Evolutionary conservation across 2,329 filamentous ascomycete species (phyloP).

Genomic region (Fusarium sambucinum): DNA sequence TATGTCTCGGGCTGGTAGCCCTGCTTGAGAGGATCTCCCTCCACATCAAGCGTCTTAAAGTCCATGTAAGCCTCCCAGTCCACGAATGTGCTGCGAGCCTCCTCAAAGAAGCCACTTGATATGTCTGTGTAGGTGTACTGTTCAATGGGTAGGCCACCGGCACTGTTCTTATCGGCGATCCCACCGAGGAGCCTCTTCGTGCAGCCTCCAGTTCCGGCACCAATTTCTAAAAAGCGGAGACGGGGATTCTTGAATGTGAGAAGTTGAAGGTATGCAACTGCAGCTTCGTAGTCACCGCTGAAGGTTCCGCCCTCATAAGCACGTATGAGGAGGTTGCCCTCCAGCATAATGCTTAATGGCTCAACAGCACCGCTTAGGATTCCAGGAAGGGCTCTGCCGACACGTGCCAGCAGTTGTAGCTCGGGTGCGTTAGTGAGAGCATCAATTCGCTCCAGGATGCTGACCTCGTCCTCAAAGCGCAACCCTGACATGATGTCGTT

Average conservation of each 20-base stretch:
- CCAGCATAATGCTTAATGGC: constrained; percentile 4
- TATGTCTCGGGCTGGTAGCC: constrained; percentile 1
- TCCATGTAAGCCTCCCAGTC: constrained; percentile 6
- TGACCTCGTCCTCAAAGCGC: not conserved
- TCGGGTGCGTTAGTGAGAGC: not conserved
- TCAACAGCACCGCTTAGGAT: not conserved
- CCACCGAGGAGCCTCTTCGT: constrained; percentile 16
- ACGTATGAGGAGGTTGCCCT: not conserved
- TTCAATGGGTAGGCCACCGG: not conserved
- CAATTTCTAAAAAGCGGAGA: constrained; percentile 13
- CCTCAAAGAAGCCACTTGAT: constrained; percentile 16
- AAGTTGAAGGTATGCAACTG: constrained; percentile 15
- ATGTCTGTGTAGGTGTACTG: constrained; percentile 15
- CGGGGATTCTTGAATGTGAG: constrained; percentile 9
- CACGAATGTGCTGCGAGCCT: constrained; percentile 1
- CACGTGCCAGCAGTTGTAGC: constrained; percentile 6
- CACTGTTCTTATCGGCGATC: not conserved
- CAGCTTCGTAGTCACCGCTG: constrained; percentile 13
- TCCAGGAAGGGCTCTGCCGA: not conserved
- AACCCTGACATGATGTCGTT: constrained; percentile 6
- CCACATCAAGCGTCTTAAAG: constrained; percentile 13
- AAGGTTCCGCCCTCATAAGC: constrained; percentile 15
- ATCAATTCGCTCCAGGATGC: not conserved
- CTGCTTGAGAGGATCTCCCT: constrained; percentile 2
- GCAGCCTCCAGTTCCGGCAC: constrained; percentile 6